Base-by-base conservation (phyloP, 2,329 filamentous ascomycete species). In the Diaporthe helianthi region DNA sequence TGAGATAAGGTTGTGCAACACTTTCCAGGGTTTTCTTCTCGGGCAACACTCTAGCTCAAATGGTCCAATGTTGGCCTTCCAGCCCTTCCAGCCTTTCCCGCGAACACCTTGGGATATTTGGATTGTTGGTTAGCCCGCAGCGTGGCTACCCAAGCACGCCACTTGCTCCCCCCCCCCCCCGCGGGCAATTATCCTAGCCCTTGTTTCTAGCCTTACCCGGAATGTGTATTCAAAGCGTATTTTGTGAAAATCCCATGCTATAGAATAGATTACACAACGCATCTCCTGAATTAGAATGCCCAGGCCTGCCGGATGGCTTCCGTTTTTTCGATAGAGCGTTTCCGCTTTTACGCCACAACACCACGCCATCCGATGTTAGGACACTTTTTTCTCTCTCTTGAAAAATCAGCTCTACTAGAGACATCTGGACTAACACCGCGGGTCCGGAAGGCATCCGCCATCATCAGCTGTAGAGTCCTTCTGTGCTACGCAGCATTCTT, bases 1-100 rank as follows among this genome's bases (percentile, higher is more conserved):
- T 67, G 53, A 58, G 65, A 67, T 67, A 67, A 67, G 53, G 65
- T 58, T 67, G 52, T 58, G 52, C 47, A 46, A 67, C 38, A 51
- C 36, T 29, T 12, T n/a, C n/a, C n/a, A n/a, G n/a, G n/a, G n/a
- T n/a, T 36, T 15, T 26, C 22, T 36, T 38, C 44, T 26, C 44
- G 52, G 65, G 65, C 31, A 29, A 41, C n/a, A 58, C 24, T 17
- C n/a, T 49, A 22, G 58, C 29, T 36, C n/a, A 12, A 38, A 38
- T 15, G 36, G 36, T 38, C 17, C 12, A 38, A 15, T 15, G n/a
- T n/a, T n/a, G n/a, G n/a, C n/a, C n/a, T n/a, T n/a, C n/a, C n/a
- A n/a, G n/a, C n/a, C n/a, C n/a, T n/a, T n/a, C n/a, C 13, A 22
- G 33, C 13, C 24, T 13, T 24, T 49, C 13, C 38, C 24, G 22